phyloP scores from a whole-genome alignment of 495 filamentous ascomycete genomes.

The Glarea lozoyensis region DNA sequence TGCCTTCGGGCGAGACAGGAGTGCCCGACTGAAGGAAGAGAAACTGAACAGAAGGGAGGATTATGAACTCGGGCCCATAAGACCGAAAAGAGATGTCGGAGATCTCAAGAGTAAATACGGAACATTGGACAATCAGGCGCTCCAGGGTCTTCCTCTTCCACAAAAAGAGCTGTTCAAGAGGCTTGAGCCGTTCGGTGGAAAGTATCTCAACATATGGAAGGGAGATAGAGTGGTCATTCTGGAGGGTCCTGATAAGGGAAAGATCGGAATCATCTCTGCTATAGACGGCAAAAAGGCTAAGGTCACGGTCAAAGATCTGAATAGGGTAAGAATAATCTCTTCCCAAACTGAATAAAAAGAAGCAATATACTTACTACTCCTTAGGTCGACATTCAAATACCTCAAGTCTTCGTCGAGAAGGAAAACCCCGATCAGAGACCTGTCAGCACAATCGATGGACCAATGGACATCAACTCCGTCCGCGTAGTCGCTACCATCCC shows the following conservation, averaged over 20 bases:
- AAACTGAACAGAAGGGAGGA: slow-evolving; percentile 48
- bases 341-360: not conserved
- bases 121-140: slow-evolving; percentile 6
- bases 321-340: slow-evolving; percentile 47
- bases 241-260: slow-evolving; percentile 68
- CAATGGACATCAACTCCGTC: slow-evolving; percentile 58
- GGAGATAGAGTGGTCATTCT: slow-evolving; percentile 74
- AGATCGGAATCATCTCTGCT: slow-evolving; percentile 59
- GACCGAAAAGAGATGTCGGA: slow-evolving; percentile 61
- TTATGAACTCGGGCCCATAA: slow-evolving; percentile 65
- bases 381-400: slow-evolving; percentile 50
- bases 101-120: slow-evolving; percentile 18
- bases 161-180: slow-evolving; percentile 29
- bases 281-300: slow-evolving; percentile 49
- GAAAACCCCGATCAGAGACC: slow-evolving; percentile 31
- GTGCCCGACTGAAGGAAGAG: slow-evolving; percentile 20
- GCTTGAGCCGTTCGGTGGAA: slow-evolving; percentile 28
- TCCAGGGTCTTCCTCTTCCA: slow-evolving; percentile 6
- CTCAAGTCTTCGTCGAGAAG: slow-evolving; percentile 37
- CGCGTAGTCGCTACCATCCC: slow-evolving; percentile 70
- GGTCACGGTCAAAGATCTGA: slow-evolving; percentile 54
- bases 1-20: slow-evolving; percentile 26
- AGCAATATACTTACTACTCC: not conserved
- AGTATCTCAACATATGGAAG: slow-evolving; percentile 52
- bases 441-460: slow-evolving; percentile 35